Evolutionary conservation across 768 basidiomycete species (phyloP), one percentile per base, ranked within the genome.

Genomic region (Naganishia antarctica): DNA sequence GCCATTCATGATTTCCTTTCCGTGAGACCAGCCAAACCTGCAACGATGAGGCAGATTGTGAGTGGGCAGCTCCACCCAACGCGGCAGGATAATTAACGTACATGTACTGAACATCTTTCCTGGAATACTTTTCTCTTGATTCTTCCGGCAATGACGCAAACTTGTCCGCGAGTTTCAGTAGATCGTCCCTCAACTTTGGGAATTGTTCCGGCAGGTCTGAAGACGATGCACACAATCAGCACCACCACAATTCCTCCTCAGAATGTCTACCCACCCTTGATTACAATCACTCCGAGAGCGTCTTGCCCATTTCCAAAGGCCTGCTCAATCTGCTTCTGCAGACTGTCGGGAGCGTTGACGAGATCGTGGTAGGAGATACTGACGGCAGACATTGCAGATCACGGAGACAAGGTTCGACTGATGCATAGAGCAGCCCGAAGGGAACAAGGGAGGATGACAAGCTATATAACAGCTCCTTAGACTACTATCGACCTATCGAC

Each of bases 1-100:
- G 15, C 93, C 93, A 71, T 97, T 97, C 92, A 97, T 96, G 48
- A 93, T 85, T 82, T 97, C 94, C 86, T 97, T 96, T 61, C 94
- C 94, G 78, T 94, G 90, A 46, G 88, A 90, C 94, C 94, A 98
- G n/a, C 94, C 94, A 76, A 92, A 97, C 74, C 87, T 89, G 67
- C 59, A 69, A 21, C 25, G 28, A 11, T 25, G 28, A 53, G 23
- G 51, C n/a, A n/a, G n/a, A n/a, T n/a, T n/a, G n/a, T n/a, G n/a
- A n/a, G n/a, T n/a, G n/a, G n/a, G n/a, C n/a, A n/a, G n/a, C n/a
- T n/a, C n/a, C n/a, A n/a, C n/a, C n/a, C n/a, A n/a, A n/a, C n/a
- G n/a, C n/a, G n/a, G n/a, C n/a, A n/a, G n/a, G n/a, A n/a, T n/a
- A n/a, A n/a, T n/a, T n/a, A 18, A 57, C 82, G 57, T 66, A 88